Evolutionary conservation across 2,329 filamentous ascomycete species (phyloP), one percentile per base, ranked within the genome.

Genomic region (Grosmannia penicillata): DNA sequence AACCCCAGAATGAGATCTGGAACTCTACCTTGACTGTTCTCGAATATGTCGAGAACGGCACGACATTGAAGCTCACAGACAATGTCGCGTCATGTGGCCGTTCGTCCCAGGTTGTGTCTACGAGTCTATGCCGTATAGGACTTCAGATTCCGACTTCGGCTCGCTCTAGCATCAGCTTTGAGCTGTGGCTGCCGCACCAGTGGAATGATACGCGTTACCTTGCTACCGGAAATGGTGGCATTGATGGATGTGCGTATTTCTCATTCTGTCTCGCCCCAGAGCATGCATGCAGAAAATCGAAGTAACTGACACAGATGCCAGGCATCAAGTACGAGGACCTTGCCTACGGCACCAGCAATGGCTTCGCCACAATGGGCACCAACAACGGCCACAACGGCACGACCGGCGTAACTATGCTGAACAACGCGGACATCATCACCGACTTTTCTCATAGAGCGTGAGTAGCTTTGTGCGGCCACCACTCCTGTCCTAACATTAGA

Each of bases 311-410:
- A 19, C 15, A 25, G 6, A 15, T 17, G 13, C 5, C 8, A 52
- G 50, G 49, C 44, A 63, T 69, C 33, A 53, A 61, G 42, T 67
- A 66, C 40, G 54, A 59, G 33, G 63, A 67, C 38, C 49, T 70
- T 14, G 61, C 58, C 2, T 70, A 69, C 43, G 56, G 57, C 2
- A 50, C 56, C 7, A 48, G 52, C 3, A 47, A 59, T 11, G 64
- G 63, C 1, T 69, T 69, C 44, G 62, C 64, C 1, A 53, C 59
- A 2, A 58, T 68, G 19, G 65, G 65, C 2, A 61, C 64, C 7
- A 69, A 70, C 47, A 68, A 65, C 24, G 66, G 66, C 19, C 66
- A 70, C 41, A 61, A 68, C 38, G 65, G 66, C 27, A 62, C 60
- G 1, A 46, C 50, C 1, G 56, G 46, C 1, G 28, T 39, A 1